Evolutionary conservation across 176 grass and related monocot species (phyloP), one percentile per base, ranked within the genome.

Genomic region (Secale cereale): DNA sequence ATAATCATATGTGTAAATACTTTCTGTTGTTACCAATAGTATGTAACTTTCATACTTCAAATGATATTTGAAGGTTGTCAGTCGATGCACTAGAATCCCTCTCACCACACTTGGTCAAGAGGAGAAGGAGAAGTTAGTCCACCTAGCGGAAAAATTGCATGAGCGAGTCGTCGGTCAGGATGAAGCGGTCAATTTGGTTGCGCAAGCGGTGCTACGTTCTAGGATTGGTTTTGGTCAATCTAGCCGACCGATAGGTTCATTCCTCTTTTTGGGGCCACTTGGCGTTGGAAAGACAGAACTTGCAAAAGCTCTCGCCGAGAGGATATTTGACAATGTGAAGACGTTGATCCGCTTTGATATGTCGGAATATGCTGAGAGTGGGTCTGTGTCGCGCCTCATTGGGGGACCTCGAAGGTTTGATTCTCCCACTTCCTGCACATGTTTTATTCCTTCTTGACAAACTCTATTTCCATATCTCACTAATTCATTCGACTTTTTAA

Each of bases 231-330:
- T 93, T 12, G 76, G 22, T 1, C 8, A 74, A 3, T 45, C 81
- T 11, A 6, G 26, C 4, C 33, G 33, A 35, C 33, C 33, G 3
- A 79, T 65, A 6, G 40, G 65, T 10, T 81, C 63, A n/a, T 73
- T 93, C 16, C 70, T 93, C 1, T 93, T 93, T 13, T 20, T 69
- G 25, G 91, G 87, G n/a, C 35, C 91, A 8, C 90, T 77, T 3
- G 91, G 88, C 37, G 85, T 86, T 4, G 91, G 91, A 5, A 93
- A 93, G 69, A 92, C 75, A 14, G 80, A 89, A 28, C 87, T 92
- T 4, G 74, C 87, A 4, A 90, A 87, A 29, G 85, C 91, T 30
- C 57, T 93, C 32, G 81, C 91, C 2, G 65, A 87, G 29, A 70
- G 87, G 66, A 37, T 86, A 0, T 70, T 76, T n/a, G 36, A 74